These are phyloP conservation scores for Chernovozyma aurita DNA, from an alignment of 1,139 yeast genomes.

Conservation along the genomic window DNA sequence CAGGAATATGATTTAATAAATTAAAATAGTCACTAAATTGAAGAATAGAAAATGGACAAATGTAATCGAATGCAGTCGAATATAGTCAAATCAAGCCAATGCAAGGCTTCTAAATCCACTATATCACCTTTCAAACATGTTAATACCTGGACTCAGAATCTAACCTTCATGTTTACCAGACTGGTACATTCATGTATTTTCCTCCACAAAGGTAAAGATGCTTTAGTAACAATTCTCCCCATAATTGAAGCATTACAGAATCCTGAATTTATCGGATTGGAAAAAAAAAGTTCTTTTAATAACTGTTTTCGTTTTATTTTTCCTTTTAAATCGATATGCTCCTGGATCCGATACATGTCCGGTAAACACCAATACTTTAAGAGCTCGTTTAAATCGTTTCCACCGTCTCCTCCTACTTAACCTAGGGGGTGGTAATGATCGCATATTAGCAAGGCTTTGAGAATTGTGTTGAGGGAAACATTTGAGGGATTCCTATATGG, in stretches of 20 bases:
- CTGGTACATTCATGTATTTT: constrained; percentile 9
- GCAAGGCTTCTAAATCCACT: too few relatives aligned
- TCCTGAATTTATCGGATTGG: constrained; percentile 13
- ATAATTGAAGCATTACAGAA: constrained; percentile 20
- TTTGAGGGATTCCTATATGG: too few relatives aligned
- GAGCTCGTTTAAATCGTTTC: constrained; percentile 31
- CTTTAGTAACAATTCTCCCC: constrained; percentile 20
- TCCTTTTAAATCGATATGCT: constrained; percentile 14
- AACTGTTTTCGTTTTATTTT: background rate
- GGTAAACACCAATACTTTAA: constrained; percentile 18
- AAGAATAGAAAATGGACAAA: too few relatives aligned
- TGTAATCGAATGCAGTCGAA: too few relatives aligned
- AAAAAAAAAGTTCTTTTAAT: background rate
- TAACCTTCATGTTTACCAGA: constrained; percentile 15
- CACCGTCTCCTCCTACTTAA: constrained; percentile 33
- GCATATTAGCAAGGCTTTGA: too few relatives aligned
- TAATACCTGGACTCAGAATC: constrained; percentile 11
- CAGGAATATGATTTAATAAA: too few relatives aligned
- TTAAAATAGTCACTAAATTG: too few relatives aligned
- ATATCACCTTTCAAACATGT: too few relatives aligned
- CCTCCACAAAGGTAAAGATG: constrained; percentile 20
- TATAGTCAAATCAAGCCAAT: too few relatives aligned
- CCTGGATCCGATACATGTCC: constrained; percentile 23
- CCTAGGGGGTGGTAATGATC: constrained; percentile 44
- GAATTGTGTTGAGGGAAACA: too few relatives aligned